phyloP scores from a whole-genome alignment of 352 stramenopile species.

The Phytophthora pinifolia region DNA sequence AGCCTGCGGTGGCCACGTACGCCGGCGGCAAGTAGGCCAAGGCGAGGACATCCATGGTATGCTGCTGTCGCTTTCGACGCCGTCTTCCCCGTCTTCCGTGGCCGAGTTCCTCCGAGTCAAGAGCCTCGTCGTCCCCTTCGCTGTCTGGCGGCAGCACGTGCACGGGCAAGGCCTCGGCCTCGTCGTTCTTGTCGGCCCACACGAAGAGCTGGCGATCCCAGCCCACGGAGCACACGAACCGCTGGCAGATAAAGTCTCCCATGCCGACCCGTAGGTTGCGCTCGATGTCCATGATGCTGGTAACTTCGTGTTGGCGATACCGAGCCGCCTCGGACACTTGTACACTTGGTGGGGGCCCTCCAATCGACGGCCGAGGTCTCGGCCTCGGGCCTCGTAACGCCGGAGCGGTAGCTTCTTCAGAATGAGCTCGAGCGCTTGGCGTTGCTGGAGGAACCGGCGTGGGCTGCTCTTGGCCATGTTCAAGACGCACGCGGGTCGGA shows the following conservation, averaged over 20 bases:
- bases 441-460: slow-evolving; percentile 12
- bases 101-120: slow-evolving; percentile 20
- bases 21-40: slow-evolving; percentile 71
- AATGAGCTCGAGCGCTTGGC: neutral
- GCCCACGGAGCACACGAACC: slow-evolving; percentile 78
- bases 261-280: slow-evolving; percentile 78
- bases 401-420: too few species aligned
- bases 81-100: slow-evolving; percentile 25
- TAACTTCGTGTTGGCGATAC: slow-evolving; percentile 81
- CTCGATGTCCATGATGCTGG: slow-evolving; percentile 79
- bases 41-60: slow-evolving; percentile 70
- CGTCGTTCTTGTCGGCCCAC: slow-evolving; percentile 84
- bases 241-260: slow-evolving; percentile 81
- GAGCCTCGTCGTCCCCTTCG: slow-evolving; percentile 22
- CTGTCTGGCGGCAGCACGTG: slow-evolving; percentile 51
- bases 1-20: slow-evolving; percentile 64
- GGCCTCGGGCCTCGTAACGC: slow-evolving; percentile 9
- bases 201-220: slow-evolving; percentile 85
- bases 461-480: slow-evolving; percentile 25
- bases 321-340: slow-evolving; percentile 27
- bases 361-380: slow-evolving; percentile 9
- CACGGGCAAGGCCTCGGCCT: slow-evolving; percentile 61
- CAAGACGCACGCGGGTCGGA: slow-evolving; percentile 40
- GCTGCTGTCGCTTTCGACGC: slow-evolving; percentile 30
- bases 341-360: neutral